Evolutionary conservation across 1,139 yeast species (phyloP).

Genomic region (Yamadazyma triangularis): DNA sequence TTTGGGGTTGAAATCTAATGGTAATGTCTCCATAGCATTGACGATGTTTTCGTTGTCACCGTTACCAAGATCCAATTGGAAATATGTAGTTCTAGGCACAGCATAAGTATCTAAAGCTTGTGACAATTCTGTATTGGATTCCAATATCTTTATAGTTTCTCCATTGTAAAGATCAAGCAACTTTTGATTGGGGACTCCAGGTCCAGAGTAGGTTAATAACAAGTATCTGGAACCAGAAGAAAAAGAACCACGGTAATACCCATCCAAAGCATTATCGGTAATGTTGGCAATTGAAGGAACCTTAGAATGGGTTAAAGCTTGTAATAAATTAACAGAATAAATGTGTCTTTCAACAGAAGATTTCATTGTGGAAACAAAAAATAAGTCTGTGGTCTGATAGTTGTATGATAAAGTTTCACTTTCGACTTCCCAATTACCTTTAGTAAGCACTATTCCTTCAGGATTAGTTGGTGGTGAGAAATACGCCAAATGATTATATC

Average conservation of each 20-base stretch:
- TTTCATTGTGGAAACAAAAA: constrained; percentile 45
- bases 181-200: constrained; percentile 61
- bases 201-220: constrained; percentile 59
- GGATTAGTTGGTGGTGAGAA: constrained; percentile 50
- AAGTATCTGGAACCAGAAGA: constrained; percentile 65
- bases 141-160: constrained; percentile 35
- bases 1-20: constrained; percentile 52
- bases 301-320: constrained; percentile 16
- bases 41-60: constrained; percentile 43
- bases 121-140: constrained; percentile 42
- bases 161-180: constrained; percentile 49
- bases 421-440: constrained; percentile 53
- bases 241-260: constrained; percentile 65
- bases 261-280: constrained; percentile 54
- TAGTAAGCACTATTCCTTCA: constrained; percentile 37
- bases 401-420: constrained; percentile 47
- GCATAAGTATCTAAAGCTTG: constrained; percentile 37
- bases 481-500: constrained; percentile 54
- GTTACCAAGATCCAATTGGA: constrained; percentile 48
- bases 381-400: constrained; percentile 35
- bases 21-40: constrained; percentile 60
- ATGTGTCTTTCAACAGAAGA: constrained; percentile 53
- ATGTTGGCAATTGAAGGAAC: constrained; percentile 40
- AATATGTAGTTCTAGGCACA: constrained; percentile 44
- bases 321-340: constrained; percentile 40